Conservation (phyloP, 1,284 basidiomycete species). For the Porodaedalea pini region DNA sequence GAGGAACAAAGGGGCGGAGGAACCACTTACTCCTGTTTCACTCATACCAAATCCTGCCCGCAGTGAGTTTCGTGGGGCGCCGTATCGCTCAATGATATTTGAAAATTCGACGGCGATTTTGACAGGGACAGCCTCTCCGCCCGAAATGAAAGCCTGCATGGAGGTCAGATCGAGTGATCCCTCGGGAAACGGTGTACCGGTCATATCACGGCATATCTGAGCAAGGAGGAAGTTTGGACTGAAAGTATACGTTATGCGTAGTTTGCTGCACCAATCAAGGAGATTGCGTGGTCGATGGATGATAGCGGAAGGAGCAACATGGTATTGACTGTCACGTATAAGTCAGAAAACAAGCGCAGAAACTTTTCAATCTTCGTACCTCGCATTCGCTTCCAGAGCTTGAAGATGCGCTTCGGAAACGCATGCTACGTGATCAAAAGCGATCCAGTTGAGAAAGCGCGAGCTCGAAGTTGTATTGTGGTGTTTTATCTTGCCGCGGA, state of each 20-base stretch:
- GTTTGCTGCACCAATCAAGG: slow-evolving; percentile 23
- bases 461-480: slow-evolving; percentile 22
- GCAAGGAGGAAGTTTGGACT: slow-evolving; percentile 45
- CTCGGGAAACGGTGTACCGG: slow-evolving; percentile 23
- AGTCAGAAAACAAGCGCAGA: background rate
- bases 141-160: slow-evolving; percentile 33
- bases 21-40: slow-evolving; percentile 41
- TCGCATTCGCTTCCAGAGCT: slow-evolving; percentile 22
- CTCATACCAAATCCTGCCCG: slow-evolving; percentile 45
- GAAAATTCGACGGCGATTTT: slow-evolving; percentile 37
- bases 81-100: slow-evolving; percentile 32
- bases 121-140: slow-evolving; percentile 41
- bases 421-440: slow-evolving; percentile 38
- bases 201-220: slow-evolving; percentile 35
- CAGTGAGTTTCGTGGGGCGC: slow-evolving; percentile 31
- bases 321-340: slow-evolving; percentile 21
- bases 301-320: slow-evolving; percentile 22
- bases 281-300: slow-evolving; percentile 21
- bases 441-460: slow-evolving; percentile 33
- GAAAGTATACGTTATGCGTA: slow-evolving; percentile 31
- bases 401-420: slow-evolving; percentile 25
- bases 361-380: slow-evolving; percentile 4
- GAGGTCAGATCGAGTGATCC: slow-evolving; percentile 31
- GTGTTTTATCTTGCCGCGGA: slow-evolving; percentile 24
- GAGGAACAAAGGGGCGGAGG: slow-evolving; percentile 11